Evolutionary conservation across 2,329 filamentous ascomycete species (phyloP), one percentile per base, ranked within the genome.

Genomic region (Aspergillus pseudonomiae): DNA sequence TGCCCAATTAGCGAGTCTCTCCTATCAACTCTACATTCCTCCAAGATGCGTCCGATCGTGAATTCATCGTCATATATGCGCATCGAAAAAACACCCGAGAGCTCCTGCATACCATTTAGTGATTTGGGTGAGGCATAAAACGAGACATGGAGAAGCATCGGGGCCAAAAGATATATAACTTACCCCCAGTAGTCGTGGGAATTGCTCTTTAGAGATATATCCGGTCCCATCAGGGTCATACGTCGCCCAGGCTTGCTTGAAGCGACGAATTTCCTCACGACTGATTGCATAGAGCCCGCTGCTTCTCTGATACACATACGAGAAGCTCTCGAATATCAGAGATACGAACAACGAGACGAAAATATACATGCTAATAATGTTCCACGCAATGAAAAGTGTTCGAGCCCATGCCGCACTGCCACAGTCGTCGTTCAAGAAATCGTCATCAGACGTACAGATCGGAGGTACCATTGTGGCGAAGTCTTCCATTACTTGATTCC

Each of bases 281-380:
- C 93, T 96, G 71, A 99, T 90, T 65, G 91, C 90, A 6, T 91
- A 93, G 70, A 97, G 85, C n/a, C 93, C 93, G 73, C 92, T 97
- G 65, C 94, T 97, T 67, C 93, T 88, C 80, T 99, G 96, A 77
- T 98, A 99, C 67, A 99, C 95, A 74, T 99, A 99, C 77, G 93
- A 97, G 84, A 99, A 99, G 79, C 94, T 98, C 82, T 99, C 95
- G 80, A 96, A 99, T 70, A 99, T 99, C 76, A 99, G 88, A 56
- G 95, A 99, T 63, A 99, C 94, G 78, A 99, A 99, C 75, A 99
- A 82, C 74, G 94, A 97, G 74, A 98, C 94, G 74, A 99, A 99
- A 73, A 99, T 96, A 80, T 99, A 99, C 95, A 99, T 99, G 91
- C 94, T 98, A 79, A 99, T 86, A 72, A 99, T 94, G 82, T 99